Base-by-base conservation (phyloP, 345 rosid species). In the Camelina sativa region DNA sequence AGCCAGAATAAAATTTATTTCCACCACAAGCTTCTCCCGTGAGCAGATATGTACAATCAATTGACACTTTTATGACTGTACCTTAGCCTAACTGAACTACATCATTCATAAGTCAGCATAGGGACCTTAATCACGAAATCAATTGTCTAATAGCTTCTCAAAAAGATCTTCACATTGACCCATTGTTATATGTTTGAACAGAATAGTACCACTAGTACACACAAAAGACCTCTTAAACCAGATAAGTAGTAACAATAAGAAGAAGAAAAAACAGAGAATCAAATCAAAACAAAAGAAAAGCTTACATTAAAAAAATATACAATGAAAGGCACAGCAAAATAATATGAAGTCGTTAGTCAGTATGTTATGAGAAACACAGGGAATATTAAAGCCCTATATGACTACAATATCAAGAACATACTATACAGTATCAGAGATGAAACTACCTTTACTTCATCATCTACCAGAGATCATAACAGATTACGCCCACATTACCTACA, bases 401-500 rank as follows among this genome's bases (percentile, higher is more conserved):
- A 72, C 71, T 75, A 79, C 41, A 40, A 83, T 70, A 66, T 68
- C 77, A 78, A 65, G 80, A 74, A 38, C 82, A 71, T 51, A 62
- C 82, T 62, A 55, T 71, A 69, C 72, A 82, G 76, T 78, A 69
- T 67, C 74, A 61, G 84, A 79, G 85, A 80, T 81, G 99, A 84
- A 87, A 80, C 99, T 96, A 96, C 99, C 98, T 92, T 95, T 84
- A 92, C 86, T 84, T 91, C 90, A 91, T 84, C 96, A 86, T 86
- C 86, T 87, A 88, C 94, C 98, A 92, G 99, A 85, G 99, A 88
- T 87, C 92, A 89, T 90, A 81, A 87, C 84, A 89, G 91, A 87
- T 87, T 64, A 92, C 91, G 96, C 85, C 99, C 91, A 89, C 86
- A 85, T 95, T 90, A 90, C 99, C 99, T 96, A 96, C 99, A 96